Evolutionary conservation across 2,329 filamentous ascomycete species (phyloP), one percentile per base, ranked within the genome.

Genomic region (Pyrenochaeta sp.): DNA sequence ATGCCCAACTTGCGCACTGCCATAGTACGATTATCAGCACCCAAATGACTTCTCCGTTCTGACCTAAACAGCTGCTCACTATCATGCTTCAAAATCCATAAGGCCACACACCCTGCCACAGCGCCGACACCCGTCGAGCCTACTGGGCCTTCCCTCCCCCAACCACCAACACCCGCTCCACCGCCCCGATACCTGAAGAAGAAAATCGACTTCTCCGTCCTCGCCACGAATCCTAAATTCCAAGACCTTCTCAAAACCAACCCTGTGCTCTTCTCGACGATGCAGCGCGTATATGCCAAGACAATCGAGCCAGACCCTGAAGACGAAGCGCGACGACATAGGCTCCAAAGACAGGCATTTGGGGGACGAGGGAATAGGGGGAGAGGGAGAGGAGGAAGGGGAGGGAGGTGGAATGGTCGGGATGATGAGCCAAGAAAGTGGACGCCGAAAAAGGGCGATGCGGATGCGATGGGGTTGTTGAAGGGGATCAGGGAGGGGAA

Each of bases 1-100:
- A 72, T 83, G 81, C 64, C 79, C 80, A n/a, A 75, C 77, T 22
- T 83, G 81, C 65, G 69, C 77, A 57, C 61, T 81, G 32, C 79
- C 77, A 69, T 83, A 83, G 81, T 82, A 69, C 24, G 75, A 24
- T 28, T 34, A 40, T 24, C 27, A 37, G 30, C 40, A n/a, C 10
- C 24, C 22, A 28, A 19, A 2, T 19, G 12, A 32, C 28, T 19
- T 48, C n/a, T 42, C n/a, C 25, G 27, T 9, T 8, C 6, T 45
- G 47, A 70, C 45, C 24, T 5, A 2, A 5, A 13, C 12, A 77
- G 74, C 48, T 77, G 74, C 52, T 77, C 74, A 10, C 40, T 76
- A 19, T 27, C 53, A 13, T 76, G 73, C 54, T 76, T 75, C 58
- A 72, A 72, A 62, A 43, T 56, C 4, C 74, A 76, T 47, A 75